Base-by-base conservation (phyloP, 192 early-diverging fungal genomes). In the Linnemannia elongata region DNA sequence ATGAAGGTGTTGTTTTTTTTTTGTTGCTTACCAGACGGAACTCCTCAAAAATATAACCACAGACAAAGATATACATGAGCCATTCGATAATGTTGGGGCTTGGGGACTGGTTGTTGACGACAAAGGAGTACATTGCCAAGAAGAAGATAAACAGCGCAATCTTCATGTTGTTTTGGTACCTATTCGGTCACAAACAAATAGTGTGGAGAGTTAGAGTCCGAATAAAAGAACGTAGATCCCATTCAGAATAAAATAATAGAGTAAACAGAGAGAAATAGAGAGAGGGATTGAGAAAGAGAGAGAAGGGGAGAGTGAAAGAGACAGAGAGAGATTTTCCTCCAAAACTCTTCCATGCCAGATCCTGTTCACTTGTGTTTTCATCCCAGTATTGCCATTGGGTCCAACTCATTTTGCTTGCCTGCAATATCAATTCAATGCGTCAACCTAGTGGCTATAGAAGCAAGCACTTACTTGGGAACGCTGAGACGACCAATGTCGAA, bases 31-130 rank as follows among this genome's bases (percentile, higher is more conserved):
- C 88, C 82, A 85, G 77, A 45, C 88, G 75, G 49, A 86, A 81
- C 27, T 89, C 88, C 27, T 89, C 88, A 35, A 89, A 85, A 20
- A 86, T 82, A 47, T 86, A 89, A 5, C 88, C 82, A 36, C 69
- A 86, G 47, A 85, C 80, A 76, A 89, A 85, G 47, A 81, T 45
- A 73, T 89, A 86, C 6, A 89, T 27, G 13, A 55, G 18, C 75
- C 78, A 81, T 33, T 89, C 88, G 6, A 74, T 15, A 27, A 75
- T 6, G 0, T 80, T 74, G n/a, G 88, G 88, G 36, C 66, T 30
- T 0, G 69, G 54, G 2, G 70, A 55, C 17, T 71, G 79, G 52
- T 89, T 68, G 66, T 89, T 89, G 47, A 89, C 80, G 20, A 89
- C 79, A 42, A 74, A 49, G 1, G 88, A 73, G 66, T 89, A 89